Conservation (phyloP, 2,329 filamentous ascomycete genomes). For the Aspergillus cejpii region DNA sequence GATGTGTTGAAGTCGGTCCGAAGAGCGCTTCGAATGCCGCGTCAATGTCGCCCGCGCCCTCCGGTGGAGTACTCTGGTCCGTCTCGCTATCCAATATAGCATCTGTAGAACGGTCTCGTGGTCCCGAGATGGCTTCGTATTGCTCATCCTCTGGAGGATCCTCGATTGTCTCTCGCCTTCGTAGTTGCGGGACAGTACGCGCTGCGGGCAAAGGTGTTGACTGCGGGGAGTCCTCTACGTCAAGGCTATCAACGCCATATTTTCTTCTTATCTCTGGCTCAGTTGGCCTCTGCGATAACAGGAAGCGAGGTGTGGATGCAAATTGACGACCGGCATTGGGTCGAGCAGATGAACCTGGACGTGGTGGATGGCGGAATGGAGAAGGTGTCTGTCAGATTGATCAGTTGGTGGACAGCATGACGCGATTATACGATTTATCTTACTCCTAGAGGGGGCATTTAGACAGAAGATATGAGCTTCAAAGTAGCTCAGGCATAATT, state of each 20-base stretch:
- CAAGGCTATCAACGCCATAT: constrained; percentile 16
- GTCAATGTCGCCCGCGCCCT: constrained; percentile 12
- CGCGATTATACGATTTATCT: not conserved
- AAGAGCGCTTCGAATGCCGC: constrained; percentile 30
- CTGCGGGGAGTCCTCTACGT: constrained; percentile 14
- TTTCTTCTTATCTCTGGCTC: constrained; percentile 3
- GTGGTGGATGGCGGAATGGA: constrained; percentile 23
- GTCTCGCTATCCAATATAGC: constrained; percentile 6
- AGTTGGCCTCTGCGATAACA: constrained; percentile 23
- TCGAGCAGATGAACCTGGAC: constrained; percentile 16
- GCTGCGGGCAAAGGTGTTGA: constrained; percentile 9
- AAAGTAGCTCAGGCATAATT: too few relatives aligned
- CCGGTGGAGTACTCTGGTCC: constrained; percentile 16
- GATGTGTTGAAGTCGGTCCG: constrained; percentile 15
- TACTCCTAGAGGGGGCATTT: constrained; percentile 17
- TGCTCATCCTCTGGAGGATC: constrained; percentile 20
- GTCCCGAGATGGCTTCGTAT: not conserved
- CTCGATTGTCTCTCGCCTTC: constrained; percentile 23
- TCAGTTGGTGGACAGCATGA: constrained; percentile 1
- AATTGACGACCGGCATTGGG: constrained; percentile 27
- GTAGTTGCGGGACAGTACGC: constrained; percentile 3
- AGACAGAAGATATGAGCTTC: not conserved
- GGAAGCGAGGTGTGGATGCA: constrained; percentile 30
- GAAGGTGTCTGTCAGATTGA: constrained; percentile 9
- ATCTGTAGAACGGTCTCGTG: not conserved